phyloP scores from a whole-genome alignment of 2,329 filamentous ascomycete genomes.

The Didymella lethalis region DNA sequence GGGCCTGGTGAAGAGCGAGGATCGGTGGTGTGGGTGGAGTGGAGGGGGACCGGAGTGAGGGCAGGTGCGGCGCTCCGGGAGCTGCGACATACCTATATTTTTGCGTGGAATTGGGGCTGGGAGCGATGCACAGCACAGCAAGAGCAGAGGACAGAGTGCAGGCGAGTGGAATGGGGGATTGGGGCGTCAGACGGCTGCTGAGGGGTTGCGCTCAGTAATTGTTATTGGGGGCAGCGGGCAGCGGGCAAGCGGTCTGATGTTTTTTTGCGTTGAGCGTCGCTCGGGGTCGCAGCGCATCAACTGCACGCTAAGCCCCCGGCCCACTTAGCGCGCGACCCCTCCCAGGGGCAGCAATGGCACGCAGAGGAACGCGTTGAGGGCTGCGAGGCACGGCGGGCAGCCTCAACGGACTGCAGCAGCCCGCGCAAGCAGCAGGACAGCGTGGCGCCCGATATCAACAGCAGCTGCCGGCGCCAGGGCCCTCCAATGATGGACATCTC shows the following conservation, averaged over 20 bases:
- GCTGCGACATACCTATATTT: conserved; percentile 47
- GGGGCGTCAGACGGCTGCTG: conserved; percentile 34
- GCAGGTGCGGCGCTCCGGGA: conserved; percentile 12
- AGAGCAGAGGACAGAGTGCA: conserved; percentile 8
- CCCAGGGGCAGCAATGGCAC: conserved; percentile 5
- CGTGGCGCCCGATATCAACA: conserved; percentile 16
- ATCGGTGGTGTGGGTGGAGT: conserved; percentile 27
- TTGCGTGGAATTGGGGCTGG: conserved; percentile 25
- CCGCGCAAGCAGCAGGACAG: background rate
- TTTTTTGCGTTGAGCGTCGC: conserved; percentile 46
- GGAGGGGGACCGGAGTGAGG: conserved; percentile 30
- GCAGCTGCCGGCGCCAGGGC: background rate
- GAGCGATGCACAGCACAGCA: conserved; percentile 15
- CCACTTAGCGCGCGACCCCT: conserved; percentile 11
- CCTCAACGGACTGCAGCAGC: conserved; percentile 1
- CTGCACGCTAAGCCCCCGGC: conserved; percentile 30
- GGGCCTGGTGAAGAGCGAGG: conserved; percentile 23
- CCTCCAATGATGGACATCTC: conserved; percentile 7
- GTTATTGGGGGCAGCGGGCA: too few species aligned
- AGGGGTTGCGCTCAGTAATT: conserved; percentile 25
- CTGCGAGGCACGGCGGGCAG: conserved; percentile 1
- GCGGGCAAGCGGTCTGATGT: conserved; percentile 45
- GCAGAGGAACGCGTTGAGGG: conserved; percentile 2
- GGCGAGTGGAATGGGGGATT: conserved; percentile 20
- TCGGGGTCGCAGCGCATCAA: conserved; percentile 33